A percentile compares a stretch with the other conserved stretches of the same genome.
Evolutionary conservation across 805 yeast genomes (phyloP).

Genomic region (Ascoidea asiatica): DNA sequence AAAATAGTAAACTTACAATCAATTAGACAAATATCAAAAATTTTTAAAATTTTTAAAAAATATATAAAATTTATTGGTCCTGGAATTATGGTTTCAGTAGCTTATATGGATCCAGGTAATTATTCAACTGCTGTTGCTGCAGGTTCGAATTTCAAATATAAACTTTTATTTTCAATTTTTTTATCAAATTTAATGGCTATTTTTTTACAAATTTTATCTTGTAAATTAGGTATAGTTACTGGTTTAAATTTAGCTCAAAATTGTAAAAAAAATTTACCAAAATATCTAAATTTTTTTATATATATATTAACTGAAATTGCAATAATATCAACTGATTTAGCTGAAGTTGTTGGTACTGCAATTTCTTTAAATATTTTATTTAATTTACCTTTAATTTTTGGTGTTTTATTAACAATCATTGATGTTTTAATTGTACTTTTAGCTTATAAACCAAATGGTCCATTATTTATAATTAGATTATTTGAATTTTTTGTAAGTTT

Average conservation of each 20-base stretch:
- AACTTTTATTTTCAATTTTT: constrained; percentile 63
- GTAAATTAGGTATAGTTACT: constrained; percentile 85
- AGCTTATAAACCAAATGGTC: constrained; percentile 81
- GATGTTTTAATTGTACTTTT: constrained; percentile 78
- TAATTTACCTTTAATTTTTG: constrained; percentile 65
- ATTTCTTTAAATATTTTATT: constrained; percentile 79
- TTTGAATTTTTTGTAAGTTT: constrained; percentile 75
- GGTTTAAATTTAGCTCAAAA: constrained; percentile 85
- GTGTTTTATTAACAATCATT: constrained; percentile 72
- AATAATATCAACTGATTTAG: constrained; percentile 89
- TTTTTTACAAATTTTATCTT: constrained; percentile 71
- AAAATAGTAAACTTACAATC: too few relatives aligned
- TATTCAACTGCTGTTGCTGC: constrained; percentile 91
- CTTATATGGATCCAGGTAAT: constrained; percentile 97
- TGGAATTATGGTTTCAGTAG: constrained; percentile 87
- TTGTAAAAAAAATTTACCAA: constrained; percentile 65
- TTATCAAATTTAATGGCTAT: constrained; percentile 80
- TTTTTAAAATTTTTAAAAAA: constrained; percentile 21
- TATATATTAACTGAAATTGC: constrained; percentile 76
- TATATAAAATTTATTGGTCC: constrained; percentile 76
- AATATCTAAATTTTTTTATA: constrained; percentile 33
- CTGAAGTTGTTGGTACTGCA: constrained; percentile 97
- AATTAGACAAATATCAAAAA: background rate
- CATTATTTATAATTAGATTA: constrained; percentile 59
- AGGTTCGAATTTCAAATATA: constrained; percentile 77